These are phyloP conservation scores for Termitomyces sp. DNA, from an alignment of 768 basidiomycete genomes.

Conservation along the genomic window DNA sequence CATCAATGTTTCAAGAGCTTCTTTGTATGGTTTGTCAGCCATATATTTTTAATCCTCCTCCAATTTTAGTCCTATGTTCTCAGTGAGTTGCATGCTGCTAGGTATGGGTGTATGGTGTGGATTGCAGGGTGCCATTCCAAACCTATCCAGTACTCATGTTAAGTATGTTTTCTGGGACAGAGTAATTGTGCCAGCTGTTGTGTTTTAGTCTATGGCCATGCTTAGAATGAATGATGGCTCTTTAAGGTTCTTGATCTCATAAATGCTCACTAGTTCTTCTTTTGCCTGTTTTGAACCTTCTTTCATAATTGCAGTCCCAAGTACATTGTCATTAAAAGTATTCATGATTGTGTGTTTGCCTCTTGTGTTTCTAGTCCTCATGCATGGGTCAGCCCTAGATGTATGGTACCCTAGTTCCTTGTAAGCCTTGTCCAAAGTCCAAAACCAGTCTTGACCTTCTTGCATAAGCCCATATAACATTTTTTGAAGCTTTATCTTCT, in stretches of 20 bases:
- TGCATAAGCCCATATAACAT: too few species aligned
- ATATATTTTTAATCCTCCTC: not conserved
- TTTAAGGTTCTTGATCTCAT: not conserved
- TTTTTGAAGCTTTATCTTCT: too few species aligned
- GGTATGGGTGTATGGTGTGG: not conserved
- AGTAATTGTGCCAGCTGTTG: not conserved
- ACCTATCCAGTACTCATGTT: not conserved
- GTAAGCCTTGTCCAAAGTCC: too few species aligned
- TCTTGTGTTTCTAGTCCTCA: not conserved
- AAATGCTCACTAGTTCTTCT: not conserved
- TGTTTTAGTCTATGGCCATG: not conserved
- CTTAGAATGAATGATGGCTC: not conserved
- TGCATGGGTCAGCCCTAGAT: not conserved
- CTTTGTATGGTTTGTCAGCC: not conserved
- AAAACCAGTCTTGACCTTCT: too few species aligned
- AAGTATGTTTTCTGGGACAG: not conserved
- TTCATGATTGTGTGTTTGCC: not conserved
- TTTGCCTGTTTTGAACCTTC: not conserved
- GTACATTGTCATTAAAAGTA: not conserved
- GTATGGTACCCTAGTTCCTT: not conserved
- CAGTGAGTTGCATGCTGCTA: not conserved
- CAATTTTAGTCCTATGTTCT: not conserved
- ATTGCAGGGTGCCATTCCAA: not conserved
- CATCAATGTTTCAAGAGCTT: not conserved
- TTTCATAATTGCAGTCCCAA: not conserved